These are phyloP conservation scores for Suillus hirtellus DNA, from an alignment of 768 basidiomycete genomes.

Conservation along the genomic window DNA sequence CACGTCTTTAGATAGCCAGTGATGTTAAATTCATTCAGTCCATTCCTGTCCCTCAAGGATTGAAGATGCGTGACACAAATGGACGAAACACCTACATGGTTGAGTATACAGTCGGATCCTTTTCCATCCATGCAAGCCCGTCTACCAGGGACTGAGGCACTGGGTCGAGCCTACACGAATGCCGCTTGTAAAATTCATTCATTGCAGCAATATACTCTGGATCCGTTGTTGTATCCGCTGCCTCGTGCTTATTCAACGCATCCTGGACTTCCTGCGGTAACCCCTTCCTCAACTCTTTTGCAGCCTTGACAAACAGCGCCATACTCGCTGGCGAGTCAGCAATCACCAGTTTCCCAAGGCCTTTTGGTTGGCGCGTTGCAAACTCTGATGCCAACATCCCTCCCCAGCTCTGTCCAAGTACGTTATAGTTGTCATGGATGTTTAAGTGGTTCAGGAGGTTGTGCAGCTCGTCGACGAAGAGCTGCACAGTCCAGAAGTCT, in stretches of 20 bases:
- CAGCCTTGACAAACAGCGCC: constrained; percentile 40
- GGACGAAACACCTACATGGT: constrained; percentile 41
- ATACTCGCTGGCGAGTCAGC: constrained; percentile 46
- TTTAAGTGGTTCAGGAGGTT: constrained; percentile 42
- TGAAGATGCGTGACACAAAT: constrained; percentile 8
- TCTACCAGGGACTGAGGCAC: constrained; percentile 41
- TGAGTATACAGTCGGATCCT: constrained; percentile 48
- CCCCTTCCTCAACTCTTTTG: constrained; percentile 29
- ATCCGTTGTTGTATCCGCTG: constrained; percentile 41
- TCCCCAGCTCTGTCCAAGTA: constrained; percentile 46
- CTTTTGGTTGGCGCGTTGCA: constrained; percentile 40
- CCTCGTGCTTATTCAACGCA: constrained; percentile 45
- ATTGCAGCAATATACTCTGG: constrained; percentile 48
- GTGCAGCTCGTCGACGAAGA: constrained; percentile 51
- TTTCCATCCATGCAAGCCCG: constrained; percentile 35
- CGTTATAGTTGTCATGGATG: constrained; percentile 42
- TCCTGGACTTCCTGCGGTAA: constrained; percentile 45
- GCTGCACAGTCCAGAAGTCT: constrained; percentile 49
- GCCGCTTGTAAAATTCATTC: constrained; percentile 40
- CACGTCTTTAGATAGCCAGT: constrained; percentile 35
- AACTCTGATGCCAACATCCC: constrained; percentile 45
- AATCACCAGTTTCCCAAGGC: constrained; percentile 49
- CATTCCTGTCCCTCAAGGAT: constrained; percentile 31
- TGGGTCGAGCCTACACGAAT: constrained; percentile 46
- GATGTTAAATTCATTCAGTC: constrained; percentile 41